These are phyloP conservation scores for Oxytropis ochrocephala DNA, from an alignment of 306 rosid genomes.

Conservation along the genomic window DNA sequence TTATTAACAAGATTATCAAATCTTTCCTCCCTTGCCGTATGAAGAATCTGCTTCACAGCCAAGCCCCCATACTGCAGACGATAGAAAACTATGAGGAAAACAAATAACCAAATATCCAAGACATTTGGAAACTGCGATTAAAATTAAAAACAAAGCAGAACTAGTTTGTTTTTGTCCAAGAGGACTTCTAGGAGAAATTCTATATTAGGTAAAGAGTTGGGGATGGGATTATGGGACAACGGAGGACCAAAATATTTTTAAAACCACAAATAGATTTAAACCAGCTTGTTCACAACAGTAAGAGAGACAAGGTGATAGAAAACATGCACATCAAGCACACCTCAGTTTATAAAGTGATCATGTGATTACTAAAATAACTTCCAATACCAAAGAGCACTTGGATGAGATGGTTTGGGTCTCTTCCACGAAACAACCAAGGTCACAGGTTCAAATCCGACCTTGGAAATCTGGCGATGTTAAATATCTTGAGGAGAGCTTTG, in stretches of 20 bases:
- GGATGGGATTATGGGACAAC: not conserved
- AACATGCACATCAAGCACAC: not conserved
- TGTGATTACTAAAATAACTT: no score
- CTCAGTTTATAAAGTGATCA: no score
- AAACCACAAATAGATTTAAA: not conserved
- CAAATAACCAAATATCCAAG: constrained; percentile 4
- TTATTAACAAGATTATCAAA: constrained; percentile 65
- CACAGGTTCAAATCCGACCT: no score
- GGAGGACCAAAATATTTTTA: not conserved
- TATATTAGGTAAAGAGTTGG: not conserved
- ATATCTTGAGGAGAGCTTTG: no score
- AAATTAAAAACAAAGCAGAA: not conserved
- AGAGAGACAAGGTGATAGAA: not conserved
- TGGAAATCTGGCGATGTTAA: no score
- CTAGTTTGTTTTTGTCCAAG: not conserved
- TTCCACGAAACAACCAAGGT: no score
- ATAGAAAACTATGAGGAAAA: not conserved
- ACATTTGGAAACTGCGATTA: not conserved
- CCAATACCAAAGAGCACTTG: no score
- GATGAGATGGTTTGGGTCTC: no score
- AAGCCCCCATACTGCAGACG: constrained; percentile 92
- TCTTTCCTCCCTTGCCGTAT: constrained; percentile 69
- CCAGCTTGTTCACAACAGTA: not conserved
- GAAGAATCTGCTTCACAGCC: constrained; percentile 87
- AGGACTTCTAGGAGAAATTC: constrained; percentile 11